Evolutionary conservation across 192 early-diverging fungal species (phyloP).

Genomic region (Neocallimastix lanati): DNA sequence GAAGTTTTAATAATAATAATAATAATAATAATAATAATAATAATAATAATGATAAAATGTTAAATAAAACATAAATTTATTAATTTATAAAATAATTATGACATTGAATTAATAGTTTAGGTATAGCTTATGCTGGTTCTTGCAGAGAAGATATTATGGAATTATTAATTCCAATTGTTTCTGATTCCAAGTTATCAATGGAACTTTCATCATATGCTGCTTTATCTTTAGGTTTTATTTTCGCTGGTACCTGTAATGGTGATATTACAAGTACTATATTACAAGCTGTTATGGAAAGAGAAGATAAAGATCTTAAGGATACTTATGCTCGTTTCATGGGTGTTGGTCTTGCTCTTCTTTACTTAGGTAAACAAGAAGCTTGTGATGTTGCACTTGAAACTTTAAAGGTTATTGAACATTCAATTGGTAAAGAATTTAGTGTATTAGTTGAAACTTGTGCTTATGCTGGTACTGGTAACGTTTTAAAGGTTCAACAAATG

Average conservation of each 20-base stretch:
- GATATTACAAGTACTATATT: constrained; percentile 82
- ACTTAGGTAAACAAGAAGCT: constrained; percentile 77
- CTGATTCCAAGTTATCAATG: constrained; percentile 62
- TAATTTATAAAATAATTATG: background rate
- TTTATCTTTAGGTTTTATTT: constrained; percentile 77
- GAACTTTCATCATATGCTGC: constrained; percentile 80
- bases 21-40: too few species aligned
- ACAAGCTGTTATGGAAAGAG: constrained; percentile 87
- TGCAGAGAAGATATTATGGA: constrained; percentile 69
- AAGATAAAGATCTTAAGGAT: constrained; percentile 69
- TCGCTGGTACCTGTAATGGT: constrained; percentile 71
- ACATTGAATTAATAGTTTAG: constrained; percentile 39
- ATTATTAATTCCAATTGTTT: constrained; percentile 59
- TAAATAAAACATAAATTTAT: background rate
- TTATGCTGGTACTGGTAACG: constrained; percentile 90
- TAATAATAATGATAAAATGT: too few species aligned
- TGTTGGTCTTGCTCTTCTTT: constrained; percentile 75
- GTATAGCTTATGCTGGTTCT: constrained; percentile 85
- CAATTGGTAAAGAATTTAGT: constrained; percentile 70
- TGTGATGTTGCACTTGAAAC: constrained; percentile 83
- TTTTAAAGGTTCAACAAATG: constrained; percentile 91
- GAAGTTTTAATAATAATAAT: too few species aligned
- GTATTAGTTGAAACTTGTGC: constrained; percentile 78
- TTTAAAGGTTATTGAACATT: constrained; percentile 84
- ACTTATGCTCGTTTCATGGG: constrained; percentile 82